Evolutionary conservation across 1,284 basidiomycete genomes (phyloP).

Genomic region (Clitocybe nebularis): DNA sequence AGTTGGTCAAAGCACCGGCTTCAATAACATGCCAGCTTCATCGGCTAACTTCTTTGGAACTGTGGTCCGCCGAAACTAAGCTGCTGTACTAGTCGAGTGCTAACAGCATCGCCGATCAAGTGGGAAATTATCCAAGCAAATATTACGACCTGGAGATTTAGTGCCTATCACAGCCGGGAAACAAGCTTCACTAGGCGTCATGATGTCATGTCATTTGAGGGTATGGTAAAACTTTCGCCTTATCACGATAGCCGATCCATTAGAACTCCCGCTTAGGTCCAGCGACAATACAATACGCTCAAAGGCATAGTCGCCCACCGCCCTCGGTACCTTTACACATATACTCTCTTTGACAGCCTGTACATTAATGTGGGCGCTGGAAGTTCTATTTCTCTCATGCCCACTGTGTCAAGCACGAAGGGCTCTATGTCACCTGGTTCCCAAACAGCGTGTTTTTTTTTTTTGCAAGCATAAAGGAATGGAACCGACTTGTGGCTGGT

Average conservation of each 20-base stretch:
- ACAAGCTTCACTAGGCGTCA: conserved; percentile 52
- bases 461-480: conserved; percentile 54
- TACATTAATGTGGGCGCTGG: conserved; percentile 63
- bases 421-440: conserved; percentile 47
- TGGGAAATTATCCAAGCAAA: conserved; percentile 49
- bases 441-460: conserved; percentile 56
- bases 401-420: conserved; percentile 38
- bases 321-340: conserved; percentile 53
- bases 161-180: conserved; percentile 57
- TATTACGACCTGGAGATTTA: conserved; percentile 57
- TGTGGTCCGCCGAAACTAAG: not conserved
- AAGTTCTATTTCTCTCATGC: conserved; percentile 55
- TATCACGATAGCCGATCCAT: too few species aligned
- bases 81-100: conserved; percentile 38
- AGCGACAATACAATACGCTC: conserved; percentile 57
- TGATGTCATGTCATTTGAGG: conserved; percentile 53
- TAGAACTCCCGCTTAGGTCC: conserved; percentile 50
- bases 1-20: conserved; percentile 52
- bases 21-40: conserved; percentile 59
- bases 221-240: conserved; percentile 42
- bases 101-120: conserved; percentile 52
- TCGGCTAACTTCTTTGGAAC: conserved; percentile 45
- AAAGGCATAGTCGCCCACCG: conserved; percentile 40
- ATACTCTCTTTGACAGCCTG: conserved; percentile 45
- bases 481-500: conserved; percentile 45